Evolutionary conservation across 805 yeast genomes (phyloP).

Genomic region (Teunomyces panamensis): DNA sequence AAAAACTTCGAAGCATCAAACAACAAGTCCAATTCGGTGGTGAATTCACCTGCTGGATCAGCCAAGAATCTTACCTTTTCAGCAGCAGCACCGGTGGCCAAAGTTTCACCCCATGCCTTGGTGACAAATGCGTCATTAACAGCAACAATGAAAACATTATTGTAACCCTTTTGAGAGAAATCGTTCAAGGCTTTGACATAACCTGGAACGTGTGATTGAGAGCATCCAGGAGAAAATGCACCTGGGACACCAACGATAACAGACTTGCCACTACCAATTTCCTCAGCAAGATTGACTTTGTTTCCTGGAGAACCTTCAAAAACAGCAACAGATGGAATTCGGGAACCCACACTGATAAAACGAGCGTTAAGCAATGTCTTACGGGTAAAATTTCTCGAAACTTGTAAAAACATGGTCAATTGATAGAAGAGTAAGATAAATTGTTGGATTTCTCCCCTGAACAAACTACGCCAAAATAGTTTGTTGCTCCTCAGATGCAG

Average conservation of each 20-base stretch:
- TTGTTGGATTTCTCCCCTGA: neutral
- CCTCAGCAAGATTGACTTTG: slow-evolving; percentile 52
- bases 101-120: slow-evolving; percentile 66
- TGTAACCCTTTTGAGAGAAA: slow-evolving; percentile 65
- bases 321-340: slow-evolving; percentile 55
- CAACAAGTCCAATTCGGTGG: slow-evolving; percentile 57
- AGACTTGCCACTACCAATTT: slow-evolving; percentile 32
- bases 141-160: slow-evolving; percentile 61
- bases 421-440: neutral
- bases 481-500: neutral
- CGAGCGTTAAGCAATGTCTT: slow-evolving; percentile 5
- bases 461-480: neutral
- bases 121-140: slow-evolving; percentile 88
- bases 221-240: slow-evolving; percentile 80
- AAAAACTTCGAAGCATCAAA: slow-evolving; percentile 77
- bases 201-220: slow-evolving; percentile 73
- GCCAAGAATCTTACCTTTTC: slow-evolving; percentile 59
- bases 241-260: slow-evolving; percentile 47
- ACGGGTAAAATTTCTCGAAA: slow-evolving; percentile 1
- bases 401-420: slow-evolving; percentile 5
- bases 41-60: slow-evolving; percentile 76
- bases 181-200: slow-evolving; percentile 50
- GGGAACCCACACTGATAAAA: slow-evolving; percentile 47
- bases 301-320: slow-evolving; percentile 67
- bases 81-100: slow-evolving; percentile 18